Evolutionary conservation across 768 basidiomycete species (phyloP).

Genomic region (Macrolepiota fuliginosa): DNA sequence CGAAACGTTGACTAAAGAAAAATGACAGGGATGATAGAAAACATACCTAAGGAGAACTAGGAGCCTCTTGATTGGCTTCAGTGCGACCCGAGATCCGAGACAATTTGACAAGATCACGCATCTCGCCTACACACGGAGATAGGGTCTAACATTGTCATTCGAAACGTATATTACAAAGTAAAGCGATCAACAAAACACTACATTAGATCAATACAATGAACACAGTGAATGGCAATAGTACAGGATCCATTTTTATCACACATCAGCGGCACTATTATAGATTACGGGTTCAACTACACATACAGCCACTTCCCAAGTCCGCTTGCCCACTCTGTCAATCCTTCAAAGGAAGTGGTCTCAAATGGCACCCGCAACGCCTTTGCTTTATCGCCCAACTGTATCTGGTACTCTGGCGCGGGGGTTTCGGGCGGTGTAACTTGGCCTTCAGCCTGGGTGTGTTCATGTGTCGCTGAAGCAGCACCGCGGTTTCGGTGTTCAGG

Average conservation of each 20-base stretch:
- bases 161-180: background rate
- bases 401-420: conserved; percentile 31
- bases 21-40: no score
- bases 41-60: no score
- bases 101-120: background rate
- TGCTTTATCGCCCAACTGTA: conserved; percentile 14
- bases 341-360: conserved; percentile 35
- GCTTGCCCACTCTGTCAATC: conserved; percentile 52
- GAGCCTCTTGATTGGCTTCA: no score
- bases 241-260: no score
- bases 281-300: conserved; percentile 35
- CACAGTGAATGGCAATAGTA: no score
- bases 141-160: background rate
- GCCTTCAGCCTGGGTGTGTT: conserved; percentile 22
- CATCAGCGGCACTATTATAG: background rate
- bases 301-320: conserved; percentile 60
- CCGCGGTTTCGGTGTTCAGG: conserved; percentile 37
- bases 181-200: background rate
- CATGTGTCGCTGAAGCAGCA: conserved; percentile 17
- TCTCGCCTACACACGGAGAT: background rate
- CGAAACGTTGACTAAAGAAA: no score
- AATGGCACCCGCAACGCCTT: conserved; percentile 39
- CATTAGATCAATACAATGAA: background rate
- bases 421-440: conserved; percentile 52
- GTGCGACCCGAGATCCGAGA: no score